Base-by-base conservation (phyloP, 139 green algal species). In the Coccomyxa sp. region DNA sequence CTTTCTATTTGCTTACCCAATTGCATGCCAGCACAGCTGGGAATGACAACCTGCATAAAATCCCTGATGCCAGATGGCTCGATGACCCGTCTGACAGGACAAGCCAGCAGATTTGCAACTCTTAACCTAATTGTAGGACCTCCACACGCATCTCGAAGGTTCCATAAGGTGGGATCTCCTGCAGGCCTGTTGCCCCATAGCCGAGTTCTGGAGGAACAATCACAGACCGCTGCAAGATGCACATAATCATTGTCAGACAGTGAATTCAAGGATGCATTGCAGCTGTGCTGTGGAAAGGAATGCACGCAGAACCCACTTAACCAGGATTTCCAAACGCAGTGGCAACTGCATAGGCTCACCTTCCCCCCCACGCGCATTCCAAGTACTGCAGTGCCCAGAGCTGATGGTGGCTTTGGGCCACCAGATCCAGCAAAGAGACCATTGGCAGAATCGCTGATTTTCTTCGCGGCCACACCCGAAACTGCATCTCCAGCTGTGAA, bases 291-390 rank as follows among this genome's bases (percentile, higher is more conserved):
- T 51, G 38, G 38, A 51, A 51, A 51, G 38, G 38, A 51, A 51
- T 11, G 38, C 38, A 51, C 7, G 38, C 38, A 51, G 7, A 11
- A 51, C 38, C 3, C 38, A 51, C 3, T 51, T 51, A 51, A 3
- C 38, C 38, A 25, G 63, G 63, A 28, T 9, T 71, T 71, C 18
- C 63, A 71, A 4, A 25, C 9, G 63, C 63, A 71, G 63, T 25
- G 21, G 63, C 63, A 71, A 21, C 4, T 71, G 63, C 63, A 28
- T 4, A 21, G 21, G 63, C 63, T 71, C 63, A 96, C 90, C 92
- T 93, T 96, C 79, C 96, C 96, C 7, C 95, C 95, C 21, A 85
- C 86, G 66, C 91, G 91, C 95, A 98, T 98, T 79, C 96, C 96
- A 0, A 97, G 21, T 0, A 96, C 93, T 0, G 93, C 89, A 45